A percentile compares a stretch with the other conserved stretches of the same genome.
phyloP scores from a whole-genome alignment of 106 monocot species.

The Agapanthus africanus region DNA sequence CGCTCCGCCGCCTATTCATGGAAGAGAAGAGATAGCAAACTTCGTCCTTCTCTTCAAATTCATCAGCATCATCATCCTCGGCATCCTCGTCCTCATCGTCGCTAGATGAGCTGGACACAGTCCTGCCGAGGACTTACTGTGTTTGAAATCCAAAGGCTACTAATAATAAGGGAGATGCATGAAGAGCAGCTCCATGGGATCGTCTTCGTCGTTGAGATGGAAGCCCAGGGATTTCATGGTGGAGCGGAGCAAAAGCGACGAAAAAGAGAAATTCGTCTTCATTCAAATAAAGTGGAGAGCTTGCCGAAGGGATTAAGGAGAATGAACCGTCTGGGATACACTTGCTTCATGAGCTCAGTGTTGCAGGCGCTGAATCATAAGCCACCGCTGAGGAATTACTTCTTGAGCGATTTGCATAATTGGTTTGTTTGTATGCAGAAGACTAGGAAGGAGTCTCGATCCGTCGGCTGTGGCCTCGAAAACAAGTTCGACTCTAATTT shows the following conservation, averaged over 20 bases:
- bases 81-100: too few relatives aligned
- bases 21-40: slow-evolving; percentile 26
- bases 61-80: slow-evolving; percentile 13
- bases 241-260: slow-evolving; percentile 30
- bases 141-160: slow-evolving; percentile 56
- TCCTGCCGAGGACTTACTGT: slow-evolving; percentile 37
- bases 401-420: slow-evolving; percentile 82
- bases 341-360: slow-evolving; percentile 97
- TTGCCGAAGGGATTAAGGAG: slow-evolving; percentile 62
- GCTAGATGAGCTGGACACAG: slow-evolving; percentile 22
- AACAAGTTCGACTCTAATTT: too few relatives aligned
- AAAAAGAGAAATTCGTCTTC: slow-evolving; percentile 23
- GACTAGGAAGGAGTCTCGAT: slow-evolving; percentile 33
- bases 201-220: slow-evolving; percentile 21
- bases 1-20: slow-evolving; percentile 21
- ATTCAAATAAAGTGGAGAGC: background rate
- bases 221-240: slow-evolving; percentile 25
- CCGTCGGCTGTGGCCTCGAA: too few relatives aligned
- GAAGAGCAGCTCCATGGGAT: slow-evolving; percentile 49
- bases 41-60: slow-evolving; percentile 1
- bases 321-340: slow-evolving; percentile 86
- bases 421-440: slow-evolving; percentile 49
- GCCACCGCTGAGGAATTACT: slow-evolving; percentile 71
- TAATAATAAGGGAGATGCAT: slow-evolving; percentile 1
- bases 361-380: slow-evolving; percentile 80